phyloP scores from a whole-genome alignment of 2,329 filamentous ascomycete species.

The Xylaria sp. region DNA sequence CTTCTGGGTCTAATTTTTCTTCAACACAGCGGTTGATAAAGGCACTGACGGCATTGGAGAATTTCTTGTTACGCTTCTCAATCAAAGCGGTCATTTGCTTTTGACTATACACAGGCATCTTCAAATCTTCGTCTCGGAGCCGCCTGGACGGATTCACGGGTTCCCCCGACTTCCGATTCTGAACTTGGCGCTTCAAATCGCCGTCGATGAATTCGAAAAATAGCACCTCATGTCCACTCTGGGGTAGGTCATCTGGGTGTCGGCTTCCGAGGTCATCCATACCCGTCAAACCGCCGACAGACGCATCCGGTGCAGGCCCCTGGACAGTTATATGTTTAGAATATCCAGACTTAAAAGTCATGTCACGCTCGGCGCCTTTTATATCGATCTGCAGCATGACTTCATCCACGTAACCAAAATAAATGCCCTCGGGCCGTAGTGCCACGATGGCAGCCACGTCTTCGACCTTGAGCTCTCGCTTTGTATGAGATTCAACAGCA shows the following conservation, averaged over 20 bases:
- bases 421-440: conserved; percentile 80
- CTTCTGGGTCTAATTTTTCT: conserved; percentile 73
- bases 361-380: conserved; percentile 73
- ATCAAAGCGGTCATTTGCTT: conserved; percentile 91
- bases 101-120: conserved; percentile 92
- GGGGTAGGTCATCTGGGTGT: conserved; percentile 49
- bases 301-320: conserved; percentile 64
- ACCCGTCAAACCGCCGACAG: conserved; percentile 67
- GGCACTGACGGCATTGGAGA: conserved; percentile 77
- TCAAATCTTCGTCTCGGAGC: conserved; percentile 81
- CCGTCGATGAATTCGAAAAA: conserved; percentile 94
- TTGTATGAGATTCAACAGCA: conserved; percentile 85
- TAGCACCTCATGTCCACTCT: conserved; percentile 73
- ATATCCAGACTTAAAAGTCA: conserved; percentile 69
- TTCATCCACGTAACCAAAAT: conserved; percentile 89
- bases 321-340: conserved; percentile 63
- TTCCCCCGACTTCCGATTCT: conserved; percentile 77
- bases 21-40: conserved; percentile 81
- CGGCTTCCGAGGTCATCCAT: conserved; percentile 54
- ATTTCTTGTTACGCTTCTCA: conserved; percentile 88
- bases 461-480: conserved; percentile 74
- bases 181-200: conserved; percentile 84
- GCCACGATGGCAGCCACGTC: conserved; percentile 87
- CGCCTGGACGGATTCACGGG: conserved; percentile 74
- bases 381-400: conserved; percentile 83